Evolutionary conservation across 179 eudicot genomes (phyloP).

Genomic region (Carnegiea gigantea): DNA sequence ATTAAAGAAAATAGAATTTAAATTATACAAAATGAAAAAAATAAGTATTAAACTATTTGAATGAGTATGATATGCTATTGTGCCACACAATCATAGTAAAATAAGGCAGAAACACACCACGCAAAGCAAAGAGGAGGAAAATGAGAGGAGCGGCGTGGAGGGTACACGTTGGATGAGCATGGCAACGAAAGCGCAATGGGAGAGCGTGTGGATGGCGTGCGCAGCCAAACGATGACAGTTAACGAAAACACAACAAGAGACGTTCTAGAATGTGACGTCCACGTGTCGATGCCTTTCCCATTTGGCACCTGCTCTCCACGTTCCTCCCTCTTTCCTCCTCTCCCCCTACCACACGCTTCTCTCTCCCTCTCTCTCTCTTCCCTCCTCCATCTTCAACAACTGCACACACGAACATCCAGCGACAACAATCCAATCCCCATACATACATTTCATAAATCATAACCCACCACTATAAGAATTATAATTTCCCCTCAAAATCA

Average conservation of each 20-base stretch:
- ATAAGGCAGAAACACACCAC: too few relatives aligned
- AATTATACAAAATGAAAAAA: too few relatives aligned
- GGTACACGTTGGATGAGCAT: conserved; percentile 1
- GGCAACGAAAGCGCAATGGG: background rate
- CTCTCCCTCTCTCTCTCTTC: background rate
- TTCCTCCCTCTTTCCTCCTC: conserved; percentile 5
- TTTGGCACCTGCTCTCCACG: conserved; percentile 14
- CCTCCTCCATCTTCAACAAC: background rate
- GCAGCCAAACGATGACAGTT: background rate
- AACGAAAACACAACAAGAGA: background rate
- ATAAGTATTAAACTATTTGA: too few relatives aligned
- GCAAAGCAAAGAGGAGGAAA: too few relatives aligned
- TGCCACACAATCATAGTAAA: too few relatives aligned
- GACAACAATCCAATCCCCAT: background rate
- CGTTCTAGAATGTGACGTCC: background rate
- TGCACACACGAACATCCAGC: background rate
- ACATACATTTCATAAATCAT: background rate
- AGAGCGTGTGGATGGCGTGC: conserved; percentile 13
- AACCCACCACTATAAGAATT: too few relatives aligned
- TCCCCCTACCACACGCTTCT: conserved; percentile 24
- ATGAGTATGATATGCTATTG: too few relatives aligned
- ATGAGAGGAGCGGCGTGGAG: conserved; percentile 9
- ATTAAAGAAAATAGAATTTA: too few relatives aligned
- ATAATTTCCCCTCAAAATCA: background rate
- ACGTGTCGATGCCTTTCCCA: conserved; percentile 11